Conservation (phyloP, 2,329 filamentous ascomycete genomes). For the Diaporthe australafricana region DNA sequence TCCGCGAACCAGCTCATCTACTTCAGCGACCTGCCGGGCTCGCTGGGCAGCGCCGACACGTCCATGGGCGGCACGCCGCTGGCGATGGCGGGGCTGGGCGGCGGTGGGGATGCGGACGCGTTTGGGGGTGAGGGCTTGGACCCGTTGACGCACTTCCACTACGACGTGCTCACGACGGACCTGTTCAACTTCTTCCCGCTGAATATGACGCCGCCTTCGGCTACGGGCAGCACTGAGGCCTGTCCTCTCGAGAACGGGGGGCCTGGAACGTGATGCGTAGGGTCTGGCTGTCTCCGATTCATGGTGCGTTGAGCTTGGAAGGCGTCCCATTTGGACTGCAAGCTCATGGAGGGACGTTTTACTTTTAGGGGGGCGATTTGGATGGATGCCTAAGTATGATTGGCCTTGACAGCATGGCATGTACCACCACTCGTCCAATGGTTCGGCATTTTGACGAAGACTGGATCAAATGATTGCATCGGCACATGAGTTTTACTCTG, state of each 20-base stretch:
- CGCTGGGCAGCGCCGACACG: conserved; percentile 4
- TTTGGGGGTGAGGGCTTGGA: conserved; percentile 30
- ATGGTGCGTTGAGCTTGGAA: too few species aligned
- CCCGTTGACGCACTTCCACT: conserved; percentile 35
- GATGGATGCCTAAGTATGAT: too few species aligned
- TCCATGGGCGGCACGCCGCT: conserved; percentile 8
- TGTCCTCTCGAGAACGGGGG: conserved; percentile 2
- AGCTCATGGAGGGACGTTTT: background rate
- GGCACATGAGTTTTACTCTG: background rate
- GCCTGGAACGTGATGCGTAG: background rate
- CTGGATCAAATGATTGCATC: background rate
- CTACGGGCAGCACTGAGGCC: background rate
- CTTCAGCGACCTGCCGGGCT: conserved; percentile 39
- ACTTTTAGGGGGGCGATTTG: background rate
- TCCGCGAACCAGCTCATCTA: conserved; percentile 39
- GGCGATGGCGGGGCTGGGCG: conserved; percentile 1
- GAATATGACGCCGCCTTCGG: conserved; percentile 38
- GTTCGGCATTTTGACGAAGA: background rate
- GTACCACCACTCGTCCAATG: background rate
- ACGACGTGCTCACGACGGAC: conserved; percentile 46
- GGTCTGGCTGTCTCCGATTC: too few species aligned
- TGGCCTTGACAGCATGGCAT: background rate
- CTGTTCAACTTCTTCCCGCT: conserved; percentile 44
- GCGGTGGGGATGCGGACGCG: background rate
- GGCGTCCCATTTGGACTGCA: too few species aligned